phyloP scores from a whole-genome alignment of 148 eudicot genomes.

The Camellia sinensis region DNA sequence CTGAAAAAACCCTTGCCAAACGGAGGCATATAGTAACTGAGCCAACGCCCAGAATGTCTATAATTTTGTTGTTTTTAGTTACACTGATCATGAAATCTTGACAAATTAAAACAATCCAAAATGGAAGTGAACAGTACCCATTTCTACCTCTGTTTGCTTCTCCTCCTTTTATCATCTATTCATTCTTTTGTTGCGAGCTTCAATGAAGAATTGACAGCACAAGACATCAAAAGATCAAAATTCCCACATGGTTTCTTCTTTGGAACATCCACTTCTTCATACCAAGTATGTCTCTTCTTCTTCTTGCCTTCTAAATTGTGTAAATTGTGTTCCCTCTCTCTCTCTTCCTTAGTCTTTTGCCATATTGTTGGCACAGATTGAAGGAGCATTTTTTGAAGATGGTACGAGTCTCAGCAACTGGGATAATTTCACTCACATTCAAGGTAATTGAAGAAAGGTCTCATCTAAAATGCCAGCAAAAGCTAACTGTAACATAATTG shows the following conservation, averaged over 20 bases:
- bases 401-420: slow-evolving; percentile 69
- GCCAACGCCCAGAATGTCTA: too few species aligned
- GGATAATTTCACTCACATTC: slow-evolving; percentile 51
- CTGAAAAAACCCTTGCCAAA: too few species aligned
- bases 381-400: slow-evolving; percentile 62
- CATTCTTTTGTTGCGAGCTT: slow-evolving; percentile 11
- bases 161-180: background rate
- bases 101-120: background rate
- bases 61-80: too few species aligned
- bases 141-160: background rate
- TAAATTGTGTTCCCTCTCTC: too few species aligned
- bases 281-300: slow-evolving; percentile 37
- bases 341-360: background rate
- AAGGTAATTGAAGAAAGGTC: slow-evolving; percentile 18
- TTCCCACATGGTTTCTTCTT: slow-evolving; percentile 67
- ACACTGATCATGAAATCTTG: too few species aligned
- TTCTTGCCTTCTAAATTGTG: background rate
- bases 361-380: slow-evolving; percentile 35
- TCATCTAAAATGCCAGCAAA: background rate
- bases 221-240: slow-evolving; percentile 42
- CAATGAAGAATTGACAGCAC: slow-evolving; percentile 19
- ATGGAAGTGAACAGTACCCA: background rate
- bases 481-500: background rate
- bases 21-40: too few species aligned
- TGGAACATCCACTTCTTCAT: slow-evolving; percentile 68